Percentiles rank a stretch among this genome's conserved stretches.
phyloP scores from a whole-genome alignment of 2,329 filamentous ascomycete species.

The Fusarium subglutinans region DNA sequence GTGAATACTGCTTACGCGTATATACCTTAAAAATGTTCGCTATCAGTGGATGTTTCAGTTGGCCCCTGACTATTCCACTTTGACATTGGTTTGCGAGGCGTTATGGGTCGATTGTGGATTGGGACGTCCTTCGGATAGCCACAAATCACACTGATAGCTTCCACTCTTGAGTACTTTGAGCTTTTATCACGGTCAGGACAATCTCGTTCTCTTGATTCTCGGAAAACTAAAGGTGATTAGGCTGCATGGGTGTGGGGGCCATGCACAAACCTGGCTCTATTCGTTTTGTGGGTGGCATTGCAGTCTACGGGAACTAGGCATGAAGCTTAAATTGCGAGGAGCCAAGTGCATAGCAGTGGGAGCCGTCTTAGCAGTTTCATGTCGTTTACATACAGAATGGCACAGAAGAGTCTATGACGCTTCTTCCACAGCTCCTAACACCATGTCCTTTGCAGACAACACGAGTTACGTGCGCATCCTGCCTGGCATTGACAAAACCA shows the following conservation, averaged over 20 bases:
- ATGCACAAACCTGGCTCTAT: background rate
- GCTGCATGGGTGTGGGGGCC: background rate
- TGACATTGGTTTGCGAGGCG: background rate
- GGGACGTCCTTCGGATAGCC: background rate
- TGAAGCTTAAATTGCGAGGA: background rate
- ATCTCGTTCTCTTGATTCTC: background rate
- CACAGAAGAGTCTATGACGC: background rate
- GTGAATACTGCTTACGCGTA: background rate
- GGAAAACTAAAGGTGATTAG: background rate
- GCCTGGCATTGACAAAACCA: too few species aligned
- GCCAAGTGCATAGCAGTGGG: background rate
- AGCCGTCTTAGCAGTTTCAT: background rate
- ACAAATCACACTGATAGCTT: background rate
- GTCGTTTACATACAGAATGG: background rate
- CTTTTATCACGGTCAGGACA: background rate
- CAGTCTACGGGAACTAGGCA: background rate
- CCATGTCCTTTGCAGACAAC: background rate
- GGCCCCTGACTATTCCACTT: slow-evolving; percentile 5
- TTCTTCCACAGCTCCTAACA: background rate
- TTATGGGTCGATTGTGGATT: background rate
- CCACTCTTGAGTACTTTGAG: background rate
- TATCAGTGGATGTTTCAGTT: background rate
- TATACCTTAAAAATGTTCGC: background rate
- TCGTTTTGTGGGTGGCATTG: background rate
- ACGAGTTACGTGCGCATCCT: background rate